Conservation (phyloP, 768 basidiomycete species). For the Xerocomellus dryophilus region DNA sequence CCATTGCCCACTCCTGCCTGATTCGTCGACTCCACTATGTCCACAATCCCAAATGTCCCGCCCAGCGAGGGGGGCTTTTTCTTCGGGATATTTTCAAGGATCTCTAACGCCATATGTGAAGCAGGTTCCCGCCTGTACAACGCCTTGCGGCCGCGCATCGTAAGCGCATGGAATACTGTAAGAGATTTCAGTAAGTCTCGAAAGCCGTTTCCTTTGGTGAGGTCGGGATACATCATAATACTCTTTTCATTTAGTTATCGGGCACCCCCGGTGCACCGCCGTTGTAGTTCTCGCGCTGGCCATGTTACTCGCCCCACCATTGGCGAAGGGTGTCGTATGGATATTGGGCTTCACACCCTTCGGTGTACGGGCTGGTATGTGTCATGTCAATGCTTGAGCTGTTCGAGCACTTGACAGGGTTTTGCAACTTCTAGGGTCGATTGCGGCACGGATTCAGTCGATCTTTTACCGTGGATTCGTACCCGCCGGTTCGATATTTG, state of each 20-base stretch:
- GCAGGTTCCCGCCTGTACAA: not conserved
- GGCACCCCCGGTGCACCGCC: not conserved
- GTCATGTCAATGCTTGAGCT: not conserved
- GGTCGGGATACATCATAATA: not conserved
- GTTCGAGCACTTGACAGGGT: not conserved
- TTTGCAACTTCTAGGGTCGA: conserved; percentile 1
- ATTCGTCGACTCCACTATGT: not conserved
- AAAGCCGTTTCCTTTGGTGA: not conserved
- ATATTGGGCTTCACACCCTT: not conserved
- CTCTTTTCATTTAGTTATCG: not conserved
- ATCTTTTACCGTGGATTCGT: not conserved
- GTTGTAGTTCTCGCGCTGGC: not conserved
- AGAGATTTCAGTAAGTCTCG: conserved; percentile 1
- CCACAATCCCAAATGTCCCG: not conserved
- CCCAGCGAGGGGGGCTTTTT: too few species aligned
- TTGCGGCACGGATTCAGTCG: not conserved
- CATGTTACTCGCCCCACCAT: not conserved
- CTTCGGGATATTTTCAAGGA: rapidly evolving
- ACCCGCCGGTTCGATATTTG: not conserved
- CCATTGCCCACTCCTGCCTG: not conserved
- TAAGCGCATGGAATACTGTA: not conserved
- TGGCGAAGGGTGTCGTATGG: rapidly evolving
- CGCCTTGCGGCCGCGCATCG: rapidly evolving
- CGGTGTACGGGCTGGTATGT: conserved; percentile 8
- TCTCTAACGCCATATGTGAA: rapidly evolving